Evolutionary conservation across 179 eudicot species (phyloP).

Genomic region (Heliamphora pulchella): DNA sequence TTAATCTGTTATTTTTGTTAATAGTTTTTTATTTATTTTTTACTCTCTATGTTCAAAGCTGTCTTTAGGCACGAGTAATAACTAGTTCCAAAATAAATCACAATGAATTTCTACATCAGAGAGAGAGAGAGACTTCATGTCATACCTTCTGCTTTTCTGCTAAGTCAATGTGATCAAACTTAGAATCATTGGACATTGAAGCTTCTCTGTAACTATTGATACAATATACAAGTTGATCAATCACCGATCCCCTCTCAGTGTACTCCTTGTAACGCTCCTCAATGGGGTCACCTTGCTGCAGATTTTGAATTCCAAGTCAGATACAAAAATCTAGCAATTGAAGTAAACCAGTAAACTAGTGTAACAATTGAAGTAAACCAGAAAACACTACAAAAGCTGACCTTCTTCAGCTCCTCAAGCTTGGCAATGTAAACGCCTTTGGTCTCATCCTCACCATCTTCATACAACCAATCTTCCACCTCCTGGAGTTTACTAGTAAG

Average conservation of each 20-base stretch:
- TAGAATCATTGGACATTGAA: conserved; percentile 52
- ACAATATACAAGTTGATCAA: conserved; percentile 44
- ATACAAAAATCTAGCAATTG: background rate
- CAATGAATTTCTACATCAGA: background rate
- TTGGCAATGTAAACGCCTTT: conserved; percentile 57
- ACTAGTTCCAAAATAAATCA: background rate
- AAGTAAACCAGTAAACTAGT: background rate
- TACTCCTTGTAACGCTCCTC: conserved; percentile 72
- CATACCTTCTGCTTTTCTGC: conserved; percentile 65
- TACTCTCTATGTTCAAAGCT: no score
- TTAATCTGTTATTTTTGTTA: no score
- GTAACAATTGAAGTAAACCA: background rate
- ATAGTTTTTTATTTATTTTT: no score
- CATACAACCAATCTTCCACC: conserved; percentile 75
- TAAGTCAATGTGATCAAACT: conserved; percentile 72
- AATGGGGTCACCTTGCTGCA: conserved; percentile 77
- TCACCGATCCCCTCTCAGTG: conserved; percentile 44
- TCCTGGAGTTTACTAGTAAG: conserved; percentile 48
- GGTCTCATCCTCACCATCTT: conserved; percentile 62
- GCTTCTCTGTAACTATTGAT: conserved; percentile 67
- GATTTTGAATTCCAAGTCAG: conserved; percentile 6
- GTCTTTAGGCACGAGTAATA: no score
- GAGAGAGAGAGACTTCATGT: background rate
- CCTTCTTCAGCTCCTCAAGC: conserved; percentile 63
- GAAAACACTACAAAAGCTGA: background rate